phyloP scores from a whole-genome alignment of 1,139 yeast species.

The Wickerhamiella pararugosa region DNA sequence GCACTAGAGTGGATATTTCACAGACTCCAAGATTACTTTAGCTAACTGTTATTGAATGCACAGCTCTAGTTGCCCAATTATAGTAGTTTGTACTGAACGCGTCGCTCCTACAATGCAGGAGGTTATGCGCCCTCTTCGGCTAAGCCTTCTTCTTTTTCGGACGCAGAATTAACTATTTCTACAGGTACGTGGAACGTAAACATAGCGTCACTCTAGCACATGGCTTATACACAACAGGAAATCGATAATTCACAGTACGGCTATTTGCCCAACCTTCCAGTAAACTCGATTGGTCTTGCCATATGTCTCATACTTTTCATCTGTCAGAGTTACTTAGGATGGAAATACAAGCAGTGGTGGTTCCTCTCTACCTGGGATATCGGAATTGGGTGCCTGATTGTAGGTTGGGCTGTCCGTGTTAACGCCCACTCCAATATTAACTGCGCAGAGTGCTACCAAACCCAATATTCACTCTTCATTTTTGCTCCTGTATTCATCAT shows the following conservation, averaged over 20 bases:
- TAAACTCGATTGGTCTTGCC: conserved; percentile 38
- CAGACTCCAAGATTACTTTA: too few species aligned
- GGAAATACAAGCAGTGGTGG: conserved; percentile 56
- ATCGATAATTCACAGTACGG: conserved; percentile 6
- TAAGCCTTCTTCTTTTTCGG: too few species aligned
- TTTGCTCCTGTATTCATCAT: conserved; percentile 78
- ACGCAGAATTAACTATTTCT: too few species aligned
- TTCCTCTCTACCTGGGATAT: conserved; percentile 44
- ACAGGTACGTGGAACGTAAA: not conserved
- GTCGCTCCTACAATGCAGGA: too few species aligned
- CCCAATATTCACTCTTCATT: conserved; percentile 59
- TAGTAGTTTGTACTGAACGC: too few species aligned
- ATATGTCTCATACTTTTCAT: conserved; percentile 33
- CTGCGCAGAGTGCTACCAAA: conserved; percentile 34
- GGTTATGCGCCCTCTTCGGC: too few species aligned
- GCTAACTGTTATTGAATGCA: too few species aligned
- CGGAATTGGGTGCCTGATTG: conserved; percentile 48
- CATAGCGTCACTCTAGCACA: not conserved
- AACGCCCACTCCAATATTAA: conserved; percentile 29
- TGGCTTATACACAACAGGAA: not conserved
- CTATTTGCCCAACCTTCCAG: conserved; percentile 22
- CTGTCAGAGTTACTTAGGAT: conserved; percentile 29
- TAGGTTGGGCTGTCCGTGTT: conserved; percentile 59
- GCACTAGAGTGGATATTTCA: too few species aligned
- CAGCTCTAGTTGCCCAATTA: too few species aligned